A percentile compares a stretch with the other conserved stretches of the same genome.
Evolutionary conservation across 805 yeast species (phyloP).

Genomic region (Hanseniaspora guilliermondii): DNA sequence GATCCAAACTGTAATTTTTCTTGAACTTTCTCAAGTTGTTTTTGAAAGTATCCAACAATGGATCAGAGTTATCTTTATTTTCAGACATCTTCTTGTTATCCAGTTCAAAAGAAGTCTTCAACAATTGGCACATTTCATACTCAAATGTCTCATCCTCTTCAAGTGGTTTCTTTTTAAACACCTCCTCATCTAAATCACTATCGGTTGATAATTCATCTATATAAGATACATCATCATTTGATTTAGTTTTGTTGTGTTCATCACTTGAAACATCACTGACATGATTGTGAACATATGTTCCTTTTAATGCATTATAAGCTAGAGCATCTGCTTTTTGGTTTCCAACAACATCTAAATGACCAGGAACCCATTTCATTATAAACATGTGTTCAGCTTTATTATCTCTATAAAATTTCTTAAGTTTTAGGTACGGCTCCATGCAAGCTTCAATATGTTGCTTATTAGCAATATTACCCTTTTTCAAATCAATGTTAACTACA

Average conservation of each 20-base stretch:
- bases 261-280: neutral
- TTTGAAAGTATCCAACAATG: no score
- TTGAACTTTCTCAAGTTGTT: neutral
- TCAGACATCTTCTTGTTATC: neutral
- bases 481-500: conserved; percentile 32
- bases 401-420: conserved; percentile 30
- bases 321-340: conserved; percentile 66
- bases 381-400: conserved; percentile 29
- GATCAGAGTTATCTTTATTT: neutral
- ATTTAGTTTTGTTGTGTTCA: neutral
- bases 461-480: conserved; percentile 21
- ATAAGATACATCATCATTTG: neutral
- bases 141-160: neutral
- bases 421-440: conserved; percentile 33
- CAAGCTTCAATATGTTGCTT: conserved; percentile 24
- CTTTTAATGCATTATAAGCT: conserved; percentile 35
- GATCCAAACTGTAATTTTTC: neutral
- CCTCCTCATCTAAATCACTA: neutral
- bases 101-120: neutral
- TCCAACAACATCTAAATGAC: conserved; percentile 59
- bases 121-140: neutral
- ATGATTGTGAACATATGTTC: conserved; percentile 22
- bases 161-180: neutral
- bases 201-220: neutral
- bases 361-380: conserved; percentile 49